phyloP scores from a whole-genome alignment of 2,329 filamentous ascomycete genomes.

The Fusarium pseudoanthophilum region DNA sequence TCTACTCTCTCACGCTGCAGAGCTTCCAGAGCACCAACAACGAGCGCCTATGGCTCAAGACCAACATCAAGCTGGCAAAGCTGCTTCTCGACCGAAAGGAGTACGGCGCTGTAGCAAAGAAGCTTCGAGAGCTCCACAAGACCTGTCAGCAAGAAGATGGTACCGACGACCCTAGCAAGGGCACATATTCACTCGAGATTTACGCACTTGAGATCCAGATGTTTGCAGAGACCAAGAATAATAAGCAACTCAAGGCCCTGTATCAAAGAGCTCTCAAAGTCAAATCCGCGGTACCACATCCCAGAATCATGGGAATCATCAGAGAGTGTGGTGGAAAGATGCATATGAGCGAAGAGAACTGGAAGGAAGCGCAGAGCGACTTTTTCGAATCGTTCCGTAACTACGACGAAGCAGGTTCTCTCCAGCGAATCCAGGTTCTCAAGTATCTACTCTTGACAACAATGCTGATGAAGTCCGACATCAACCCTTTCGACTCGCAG shows the following conservation, averaged over 20 bases:
- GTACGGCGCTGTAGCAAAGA: conserved; percentile 81
- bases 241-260: conserved; percentile 92
- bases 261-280: conserved; percentile 94
- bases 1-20: conserved; percentile 92
- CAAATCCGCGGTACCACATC: conserved; percentile 95
- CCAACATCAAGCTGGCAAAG: conserved; percentile 95
- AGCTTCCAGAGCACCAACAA: conserved; percentile 99
- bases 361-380: conserved; percentile 95
- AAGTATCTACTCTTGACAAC: conserved; percentile 97
- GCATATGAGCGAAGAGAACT: conserved; percentile 99
- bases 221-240: conserved; percentile 96
- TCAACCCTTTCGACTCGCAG: conserved; percentile 98
- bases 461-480: conserved; percentile 98
- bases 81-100: conserved; percentile 92
- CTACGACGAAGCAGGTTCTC: conserved; percentile 96
- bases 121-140: conserved; percentile 87
- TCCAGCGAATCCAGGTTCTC: conserved; percentile 95
- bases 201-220: conserved; percentile 99
- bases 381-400: conserved; percentile 99
- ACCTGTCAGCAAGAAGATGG: conserved; percentile 90
- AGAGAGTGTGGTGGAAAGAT: conserved; percentile 99
- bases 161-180: conserved; percentile 90
- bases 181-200: conserved; percentile 94
- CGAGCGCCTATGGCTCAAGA: conserved; percentile 96
- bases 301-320: conserved; percentile 99